These are phyloP conservation scores for Claviceps sp. DNA, from an alignment of 2,329 filamentous ascomycete species.

Conservation along the genomic window DNA sequence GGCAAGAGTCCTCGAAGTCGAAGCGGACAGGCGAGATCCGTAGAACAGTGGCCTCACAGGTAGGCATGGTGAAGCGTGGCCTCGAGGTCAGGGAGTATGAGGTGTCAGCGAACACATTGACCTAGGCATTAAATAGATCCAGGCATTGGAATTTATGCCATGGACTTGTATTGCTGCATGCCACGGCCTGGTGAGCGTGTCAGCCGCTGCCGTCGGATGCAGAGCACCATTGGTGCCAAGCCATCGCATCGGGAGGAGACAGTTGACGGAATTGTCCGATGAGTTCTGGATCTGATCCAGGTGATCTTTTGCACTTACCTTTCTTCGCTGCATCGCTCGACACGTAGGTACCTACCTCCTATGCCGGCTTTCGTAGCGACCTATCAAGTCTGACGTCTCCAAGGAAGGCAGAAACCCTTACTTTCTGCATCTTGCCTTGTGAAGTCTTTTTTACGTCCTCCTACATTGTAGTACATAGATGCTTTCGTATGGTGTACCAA, in stretches of 20 bases:
- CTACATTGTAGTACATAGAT: neutral
- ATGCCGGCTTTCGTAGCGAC: slow-evolving; percentile 46
- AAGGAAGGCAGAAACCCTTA: neutral
- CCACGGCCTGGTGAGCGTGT: slow-evolving; percentile 98
- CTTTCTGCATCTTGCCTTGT: neutral
- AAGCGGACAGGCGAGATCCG: too few species aligned
- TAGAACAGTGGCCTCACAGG: too few species aligned
- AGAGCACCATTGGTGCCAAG: slow-evolving; percentile 71
- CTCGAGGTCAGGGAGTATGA: slow-evolving; percentile 99
- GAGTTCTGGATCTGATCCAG: slow-evolving; percentile 33
- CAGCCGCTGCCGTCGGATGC: slow-evolving; percentile 81
- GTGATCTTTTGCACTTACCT: slow-evolving; percentile 21
- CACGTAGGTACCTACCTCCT: slow-evolving; percentile 17
- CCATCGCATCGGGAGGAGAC: slow-evolving; percentile 94
- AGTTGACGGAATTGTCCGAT: slow-evolving; percentile 90
- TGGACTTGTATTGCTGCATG: slow-evolving; percentile 99
- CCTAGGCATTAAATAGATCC: slow-evolving; percentile 99
- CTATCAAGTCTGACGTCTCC: slow-evolving; percentile 21
- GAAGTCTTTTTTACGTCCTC: neutral
- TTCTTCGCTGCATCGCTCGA: slow-evolving; percentile 39
- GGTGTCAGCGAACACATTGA: slow-evolving; percentile 99
- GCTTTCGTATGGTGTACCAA: too few species aligned
- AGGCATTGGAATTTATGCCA: slow-evolving; percentile 96
- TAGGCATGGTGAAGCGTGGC: slow-evolving; percentile 54
- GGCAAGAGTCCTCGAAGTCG: too few species aligned